Percentiles rank a stretch among this genome's conserved stretches.
phyloP scores from a whole-genome alignment of 805 yeast genomes.

The Wickerhamomyces strasburgensis region DNA sequence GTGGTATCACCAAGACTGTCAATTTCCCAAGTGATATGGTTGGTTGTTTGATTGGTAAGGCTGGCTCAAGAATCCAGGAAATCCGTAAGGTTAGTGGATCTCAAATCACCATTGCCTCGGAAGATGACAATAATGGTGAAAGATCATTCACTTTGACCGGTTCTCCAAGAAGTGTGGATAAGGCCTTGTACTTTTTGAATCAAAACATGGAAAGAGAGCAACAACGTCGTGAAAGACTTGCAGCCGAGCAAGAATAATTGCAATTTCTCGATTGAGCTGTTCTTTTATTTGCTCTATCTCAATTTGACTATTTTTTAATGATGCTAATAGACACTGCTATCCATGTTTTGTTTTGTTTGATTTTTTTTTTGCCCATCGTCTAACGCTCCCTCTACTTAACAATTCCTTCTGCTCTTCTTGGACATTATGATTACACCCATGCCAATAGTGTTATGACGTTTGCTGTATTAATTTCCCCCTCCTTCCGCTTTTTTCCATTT shows the following conservation, averaged over 20 bases:
- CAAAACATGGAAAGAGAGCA: constrained; percentile 57
- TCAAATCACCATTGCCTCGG: constrained; percentile 68
- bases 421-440: no score
- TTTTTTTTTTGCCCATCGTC: background rate
- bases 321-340: background rate
- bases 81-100: constrained; percentile 77
- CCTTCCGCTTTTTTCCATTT: no score
- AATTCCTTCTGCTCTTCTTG: constrained; percentile 4
- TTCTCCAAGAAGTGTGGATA: constrained; percentile 39
- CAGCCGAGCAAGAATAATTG: constrained; percentile 11
- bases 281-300: background rate
- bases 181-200: constrained; percentile 53
- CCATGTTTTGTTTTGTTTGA: background rate
- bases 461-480: no score
- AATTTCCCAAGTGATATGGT: constrained; percentile 76
- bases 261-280: background rate
- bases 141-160: constrained; percentile 73
- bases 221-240: constrained; percentile 38
- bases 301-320: no score
- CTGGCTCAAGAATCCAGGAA: constrained; percentile 82
- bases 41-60: constrained; percentile 85
- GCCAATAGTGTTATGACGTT: no score
- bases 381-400: background rate
- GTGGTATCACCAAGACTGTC: constrained; percentile 34
- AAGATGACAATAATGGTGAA: constrained; percentile 56